Base-by-base conservation (phyloP, 208 protist genomes). In the Strigomonas culicis region DNA sequence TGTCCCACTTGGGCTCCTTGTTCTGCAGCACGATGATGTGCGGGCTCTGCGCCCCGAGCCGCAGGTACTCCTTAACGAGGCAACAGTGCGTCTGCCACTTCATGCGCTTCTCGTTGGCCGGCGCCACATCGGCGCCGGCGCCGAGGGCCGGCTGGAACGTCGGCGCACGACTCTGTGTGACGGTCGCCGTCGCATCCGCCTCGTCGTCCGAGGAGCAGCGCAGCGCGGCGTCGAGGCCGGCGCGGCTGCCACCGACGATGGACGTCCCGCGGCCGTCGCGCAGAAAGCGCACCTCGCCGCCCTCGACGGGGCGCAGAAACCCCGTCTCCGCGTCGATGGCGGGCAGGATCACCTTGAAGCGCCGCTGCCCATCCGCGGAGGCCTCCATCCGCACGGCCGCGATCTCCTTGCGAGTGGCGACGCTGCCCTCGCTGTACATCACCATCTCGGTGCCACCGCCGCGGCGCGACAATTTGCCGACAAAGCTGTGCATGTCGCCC, bases 391-490 rank as follows among this genome's bases (percentile, higher is more conserved):
- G 43, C 17, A 81, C 50, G 7, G 70, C 63, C 0, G 69, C 39
- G n/a, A 81, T 66, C 67, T 81, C 75, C 55, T 77, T 81, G 13
- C 75, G 75, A 0, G 60, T 66, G 2, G 49, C 63, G 59, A 65
- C 68, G 67, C 62, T 59, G 39, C 75, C 75, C 56, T 81, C 75
- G 53, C 75, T 81, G 36, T 67, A 81, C 63, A 81, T 32, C 62
- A 81, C 71, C 63, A 72, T 64, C 70, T 81, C 70, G 47, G 70
- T 10, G 6, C 75, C 70, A 32, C 24, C 44, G 15, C 46, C 52
- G 19, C 75, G 70, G 0, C 67, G 56, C 25, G 70, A 74, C 6
- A 75, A 24, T 63, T 71, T 81, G 27, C 75, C 75, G 0, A 81
- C 75, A 19, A 74, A 81, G 67, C 59, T 65, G 65, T 64, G 62